Percentiles rank a stretch among this genome's conserved stretches.
phyloP scores from a whole-genome alignment of 1,139 yeast genomes.

The Kodamaea ohmeri region DNA sequence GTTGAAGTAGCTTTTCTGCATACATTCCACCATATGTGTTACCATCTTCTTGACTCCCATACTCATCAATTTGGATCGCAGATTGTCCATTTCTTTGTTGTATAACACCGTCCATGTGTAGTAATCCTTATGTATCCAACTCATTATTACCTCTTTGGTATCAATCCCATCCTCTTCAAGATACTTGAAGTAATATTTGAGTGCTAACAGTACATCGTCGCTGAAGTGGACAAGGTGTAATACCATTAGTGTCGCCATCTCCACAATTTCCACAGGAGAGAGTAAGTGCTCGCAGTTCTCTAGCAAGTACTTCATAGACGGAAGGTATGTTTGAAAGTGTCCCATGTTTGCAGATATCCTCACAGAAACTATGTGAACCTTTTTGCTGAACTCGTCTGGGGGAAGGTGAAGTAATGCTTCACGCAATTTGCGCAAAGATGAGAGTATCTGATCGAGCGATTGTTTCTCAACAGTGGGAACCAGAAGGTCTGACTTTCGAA shows the following conservation, averaged over 20 bases:
- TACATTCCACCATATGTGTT: slow-evolving; percentile 26
- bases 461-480: too few species aligned
- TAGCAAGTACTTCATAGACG: slow-evolving; percentile 47
- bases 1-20: slow-evolving; percentile 39
- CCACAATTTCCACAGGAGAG: slow-evolving; percentile 32
- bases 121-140: slow-evolving; percentile 43
- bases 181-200: slow-evolving; percentile 31
- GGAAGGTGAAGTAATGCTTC: slow-evolving; percentile 47
- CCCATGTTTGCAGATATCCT: slow-evolving; percentile 47
- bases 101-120: slow-evolving; percentile 40
- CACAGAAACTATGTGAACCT: slow-evolving; percentile 51
- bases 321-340: slow-evolving; percentile 57
- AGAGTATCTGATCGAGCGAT: slow-evolving; percentile 18
- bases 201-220: slow-evolving; percentile 33
- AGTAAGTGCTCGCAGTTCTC: slow-evolving; percentile 19
- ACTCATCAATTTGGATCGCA: slow-evolving; percentile 37
- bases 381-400: slow-evolving; percentile 41
- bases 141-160: slow-evolving; percentile 23
- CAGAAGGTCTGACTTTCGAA: too few species aligned
- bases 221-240: slow-evolving; percentile 51
- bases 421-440: slow-evolving; percentile 45
- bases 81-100: slow-evolving; percentile 29
- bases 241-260: slow-evolving; percentile 38
- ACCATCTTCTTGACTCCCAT: slow-evolving; percentile 37
- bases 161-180: slow-evolving; percentile 18